Evolutionary conservation across 2,329 filamentous ascomycete species (phyloP), one percentile per base, ranked within the genome.

Genomic region (Zymoseptoria crescenta): DNA sequence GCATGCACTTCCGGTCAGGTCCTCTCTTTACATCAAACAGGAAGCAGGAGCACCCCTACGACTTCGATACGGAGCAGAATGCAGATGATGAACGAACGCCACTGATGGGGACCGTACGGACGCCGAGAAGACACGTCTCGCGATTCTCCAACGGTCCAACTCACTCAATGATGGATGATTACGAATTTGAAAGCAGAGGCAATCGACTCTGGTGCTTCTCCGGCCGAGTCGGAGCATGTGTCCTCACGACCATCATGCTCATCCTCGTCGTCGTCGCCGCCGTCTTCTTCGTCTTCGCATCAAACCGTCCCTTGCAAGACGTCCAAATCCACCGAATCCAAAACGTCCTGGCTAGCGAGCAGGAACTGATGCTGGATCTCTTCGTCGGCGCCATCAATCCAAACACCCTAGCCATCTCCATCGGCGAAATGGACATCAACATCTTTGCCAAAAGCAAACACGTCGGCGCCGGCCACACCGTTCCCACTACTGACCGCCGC

Each of bases 371-470:
- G 84, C 83, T 97, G 68, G 93, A 99, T 73, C 77, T 99, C 54
- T 85, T 89, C 20, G 90, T 99, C 60, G 85, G 85, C 65, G 94
- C 93, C 0, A 81, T 93, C 67, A 99, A 99, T 71, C 92, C 93
- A 0, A 99, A 97, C 67, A 86, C 96, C 49, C 88, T 97, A 48
- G 86, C 91, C 1, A 88, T 99, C 49, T 88, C 88, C 2, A 85
- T 99, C 45, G 86, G 89, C 63, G 86, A 92, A 52, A 87, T 95
- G 70, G 91, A 97, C 71, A 81, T 97, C 59, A 91, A 95, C 69
- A 83, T 99, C 30, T 97, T 97, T 74, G 94, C 94, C 29, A 96
- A 95, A 74, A 96, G 91, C 60, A 90, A 89, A 61, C 89, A 93
- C 70, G 88, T 93, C 10, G 89, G 89, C 21, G n/a, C 52, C 29